A percentile compares a stretch with the other conserved stretches of the same genome.
Conservation (phyloP, 139 green algal species). For the Pleodorina starrii region DNA sequence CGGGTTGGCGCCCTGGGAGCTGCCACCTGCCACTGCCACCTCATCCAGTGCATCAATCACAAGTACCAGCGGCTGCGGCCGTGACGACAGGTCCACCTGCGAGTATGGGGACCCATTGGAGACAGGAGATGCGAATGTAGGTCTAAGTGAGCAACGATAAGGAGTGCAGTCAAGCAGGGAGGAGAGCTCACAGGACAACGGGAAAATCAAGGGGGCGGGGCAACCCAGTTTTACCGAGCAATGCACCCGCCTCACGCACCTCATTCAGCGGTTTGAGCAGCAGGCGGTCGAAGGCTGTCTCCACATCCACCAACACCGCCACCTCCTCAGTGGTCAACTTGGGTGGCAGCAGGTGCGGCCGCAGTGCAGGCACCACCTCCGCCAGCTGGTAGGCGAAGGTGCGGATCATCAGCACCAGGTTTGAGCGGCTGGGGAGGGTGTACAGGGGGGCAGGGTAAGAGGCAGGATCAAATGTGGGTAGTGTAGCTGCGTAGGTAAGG, state of each 20-base stretch:
- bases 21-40: not conserved
- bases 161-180: too few species aligned
- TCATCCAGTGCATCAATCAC: not conserved
- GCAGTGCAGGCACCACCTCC: not conserved
- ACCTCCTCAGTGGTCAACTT: not conserved
- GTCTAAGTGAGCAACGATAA: too few species aligned
- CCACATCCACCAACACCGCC: not conserved
- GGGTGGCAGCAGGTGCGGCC: not conserved
- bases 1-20: not conserved
- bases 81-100: not conserved
- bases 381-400: conserved; percentile 14
- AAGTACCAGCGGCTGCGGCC: not conserved
- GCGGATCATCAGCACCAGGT: conserved; percentile 1
- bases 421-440: too few species aligned
- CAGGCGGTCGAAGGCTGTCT: not conserved
- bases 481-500: too few species aligned
- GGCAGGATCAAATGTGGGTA: too few species aligned
- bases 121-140: too few species aligned
- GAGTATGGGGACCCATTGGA: too few species aligned
- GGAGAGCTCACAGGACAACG: too few species aligned
- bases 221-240: too few species aligned
- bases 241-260: too few species aligned
- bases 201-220: too few species aligned
- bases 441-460: too few species aligned
- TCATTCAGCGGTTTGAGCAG: not conserved